phyloP scores from a whole-genome alignment of 1,139 yeast species.

The Lodderomyces margitis region DNA sequence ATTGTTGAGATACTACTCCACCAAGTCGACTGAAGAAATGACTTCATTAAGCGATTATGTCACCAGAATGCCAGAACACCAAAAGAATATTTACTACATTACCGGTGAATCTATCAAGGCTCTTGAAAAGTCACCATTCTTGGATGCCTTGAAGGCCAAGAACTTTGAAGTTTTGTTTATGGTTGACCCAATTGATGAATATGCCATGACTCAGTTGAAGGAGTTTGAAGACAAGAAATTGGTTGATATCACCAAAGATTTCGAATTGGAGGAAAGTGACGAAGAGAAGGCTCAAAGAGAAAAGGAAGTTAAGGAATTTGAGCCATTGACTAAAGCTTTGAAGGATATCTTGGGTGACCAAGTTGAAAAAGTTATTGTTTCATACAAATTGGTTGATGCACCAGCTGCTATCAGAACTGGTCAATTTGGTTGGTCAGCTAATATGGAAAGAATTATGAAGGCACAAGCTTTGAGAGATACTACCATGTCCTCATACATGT shows the following conservation, averaged over 20 bases:
- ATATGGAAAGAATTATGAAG: conserved; percentile 99
- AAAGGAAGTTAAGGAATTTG: conserved; percentile 87
- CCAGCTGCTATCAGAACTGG: conserved; percentile 99
- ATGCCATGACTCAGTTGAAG: conserved; percentile 98
- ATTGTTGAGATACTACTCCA: conserved; percentile 94
- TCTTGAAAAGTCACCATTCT: conserved; percentile 98
- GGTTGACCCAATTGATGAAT: conserved; percentile 99
- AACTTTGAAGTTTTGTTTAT: conserved; percentile 96
- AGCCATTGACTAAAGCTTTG: conserved; percentile 90
- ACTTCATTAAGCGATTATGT: conserved; percentile 96
- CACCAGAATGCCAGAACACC: conserved; percentile 99
- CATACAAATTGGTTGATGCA: conserved; percentile 95
- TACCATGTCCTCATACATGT: conserved; percentile 98
- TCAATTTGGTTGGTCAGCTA: conserved; percentile 99
- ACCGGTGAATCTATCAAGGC: conserved; percentile 99
- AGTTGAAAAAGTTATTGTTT: conserved; percentile 98
- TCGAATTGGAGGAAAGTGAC: conserved; percentile 97
- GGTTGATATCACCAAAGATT: conserved; percentile 98
- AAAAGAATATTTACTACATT: conserved; percentile 98
- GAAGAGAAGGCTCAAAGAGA: conserved; percentile 96
- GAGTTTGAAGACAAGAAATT: conserved; percentile 99
- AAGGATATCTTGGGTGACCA: conserved; percentile 97
- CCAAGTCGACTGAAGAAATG: conserved; percentile 90
- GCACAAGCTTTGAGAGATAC: conserved; percentile 99
- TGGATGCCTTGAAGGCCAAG: conserved; percentile 98